phyloP scores from a whole-genome alignment of 2,329 filamentous ascomycete species.

The Fusarium sp. region DNA sequence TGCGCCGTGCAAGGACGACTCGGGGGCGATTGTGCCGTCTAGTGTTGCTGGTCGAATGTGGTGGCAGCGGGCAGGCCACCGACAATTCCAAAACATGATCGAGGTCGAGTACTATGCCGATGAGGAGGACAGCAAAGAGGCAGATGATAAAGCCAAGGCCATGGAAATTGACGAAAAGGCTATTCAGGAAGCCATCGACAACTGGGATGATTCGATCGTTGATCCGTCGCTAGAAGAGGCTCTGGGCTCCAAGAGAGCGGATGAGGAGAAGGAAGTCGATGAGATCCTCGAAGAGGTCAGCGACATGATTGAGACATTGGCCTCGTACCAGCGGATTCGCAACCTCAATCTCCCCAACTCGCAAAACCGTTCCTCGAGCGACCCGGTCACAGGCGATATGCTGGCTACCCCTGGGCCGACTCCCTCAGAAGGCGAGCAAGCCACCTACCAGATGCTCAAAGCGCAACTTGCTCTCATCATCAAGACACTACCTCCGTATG shows the following conservation, averaged over 20 bases:
- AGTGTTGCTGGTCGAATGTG: conserved; percentile 76
- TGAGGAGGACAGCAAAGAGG: conserved; percentile 52
- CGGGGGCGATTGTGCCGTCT: conserved; percentile 76
- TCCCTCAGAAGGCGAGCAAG: conserved; percentile 72
- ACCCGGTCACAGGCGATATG: conserved; percentile 76
- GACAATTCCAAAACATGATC: conserved; percentile 73
- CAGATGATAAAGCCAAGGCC: conserved; percentile 46
- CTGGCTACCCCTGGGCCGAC: conserved; percentile 74
- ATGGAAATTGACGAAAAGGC: conserved; percentile 63
- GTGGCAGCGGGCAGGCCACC: conserved; percentile 80
- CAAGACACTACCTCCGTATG: conserved; percentile 82
- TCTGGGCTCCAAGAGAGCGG: conserved; percentile 63
- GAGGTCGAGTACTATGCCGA: conserved; percentile 63
- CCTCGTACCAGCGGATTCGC: conserved; percentile 83
- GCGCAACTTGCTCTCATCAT: conserved; percentile 81
- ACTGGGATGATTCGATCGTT: conserved; percentile 68
- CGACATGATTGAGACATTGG: conserved; percentile 79
- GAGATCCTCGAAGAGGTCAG: conserved; percentile 79
- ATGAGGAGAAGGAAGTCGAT: conserved; percentile 76
- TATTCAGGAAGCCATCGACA: conserved; percentile 66
- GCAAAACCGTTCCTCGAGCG: conserved; percentile 69
- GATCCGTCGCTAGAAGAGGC: conserved; percentile 69
- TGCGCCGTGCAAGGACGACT: conserved; percentile 80
- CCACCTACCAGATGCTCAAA: conserved; percentile 79
- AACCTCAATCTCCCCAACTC: conserved; percentile 76